phyloP scores from a whole-genome alignment of 2,329 filamentous ascomycete genomes.

The Lachnellula suecica region DNA sequence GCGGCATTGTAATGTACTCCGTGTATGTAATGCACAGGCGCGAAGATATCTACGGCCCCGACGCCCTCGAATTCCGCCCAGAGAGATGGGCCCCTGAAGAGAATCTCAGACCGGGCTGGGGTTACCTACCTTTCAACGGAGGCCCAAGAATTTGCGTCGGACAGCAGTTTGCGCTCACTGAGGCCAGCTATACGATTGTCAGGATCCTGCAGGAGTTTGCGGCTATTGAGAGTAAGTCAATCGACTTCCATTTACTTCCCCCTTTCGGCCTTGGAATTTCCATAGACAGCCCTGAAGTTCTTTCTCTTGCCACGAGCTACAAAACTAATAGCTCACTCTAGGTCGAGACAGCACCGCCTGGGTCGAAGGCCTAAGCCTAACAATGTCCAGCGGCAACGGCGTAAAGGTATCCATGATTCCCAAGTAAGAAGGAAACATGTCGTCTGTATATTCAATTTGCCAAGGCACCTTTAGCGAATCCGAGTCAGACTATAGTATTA shows the following conservation, averaged over 20 bases:
- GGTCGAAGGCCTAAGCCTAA: constrained; percentile 2
- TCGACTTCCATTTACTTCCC: too few species aligned
- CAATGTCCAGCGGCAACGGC: constrained; percentile 1
- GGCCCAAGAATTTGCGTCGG: constrained; percentile 37
- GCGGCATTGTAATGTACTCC: constrained; percentile 23
- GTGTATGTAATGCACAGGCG: constrained; percentile 31
- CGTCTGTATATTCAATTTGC: too few species aligned
- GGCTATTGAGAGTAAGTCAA: constrained; percentile 27
- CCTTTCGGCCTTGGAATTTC: too few species aligned
- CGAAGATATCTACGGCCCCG: constrained; percentile 34
- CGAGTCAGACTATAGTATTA: too few species aligned
- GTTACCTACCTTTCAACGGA: constrained; percentile 45
- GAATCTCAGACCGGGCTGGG: constrained; percentile 43
- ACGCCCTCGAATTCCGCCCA: constrained; percentile 34
- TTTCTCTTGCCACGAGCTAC: too few species aligned
- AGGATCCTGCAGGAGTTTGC: constrained; percentile 34
- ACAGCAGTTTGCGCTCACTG: constrained; percentile 37
- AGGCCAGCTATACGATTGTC: constrained; percentile 34
- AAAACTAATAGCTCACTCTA: too few species aligned
- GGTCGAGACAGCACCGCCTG: constrained; percentile 16
- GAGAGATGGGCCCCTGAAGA: constrained; percentile 33
- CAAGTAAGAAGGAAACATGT: too few species aligned
- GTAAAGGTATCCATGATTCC: constrained; percentile 6
- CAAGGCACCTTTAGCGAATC: too few species aligned
- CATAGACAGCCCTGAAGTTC: too few species aligned